These are phyloP conservation scores for Rhodamnia argentea DNA, from an alignment of 345 rosid species.

Conservation along the genomic window DNA sequence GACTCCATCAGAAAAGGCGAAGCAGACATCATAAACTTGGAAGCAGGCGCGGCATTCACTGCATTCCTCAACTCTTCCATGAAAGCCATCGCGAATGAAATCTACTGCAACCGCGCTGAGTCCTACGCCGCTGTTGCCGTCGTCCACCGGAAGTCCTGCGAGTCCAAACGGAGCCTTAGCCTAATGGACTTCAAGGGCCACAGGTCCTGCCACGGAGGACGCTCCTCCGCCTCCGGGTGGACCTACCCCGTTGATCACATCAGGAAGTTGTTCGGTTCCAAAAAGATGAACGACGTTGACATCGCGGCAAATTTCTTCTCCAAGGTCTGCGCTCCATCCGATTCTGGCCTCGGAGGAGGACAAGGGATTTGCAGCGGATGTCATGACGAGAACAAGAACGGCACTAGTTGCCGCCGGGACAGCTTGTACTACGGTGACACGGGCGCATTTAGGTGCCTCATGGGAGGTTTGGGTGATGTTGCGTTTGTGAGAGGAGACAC, in stretches of 20 bases:
- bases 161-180: background rate
- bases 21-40: conserved; percentile 23
- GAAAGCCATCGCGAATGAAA: conserved; percentile 37
- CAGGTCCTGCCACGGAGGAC: conserved; percentile 25
- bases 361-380: conserved; percentile 14
- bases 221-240: conserved; percentile 28
- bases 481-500: conserved; percentile 30
- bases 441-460: conserved; percentile 28
- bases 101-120: conserved; percentile 19
- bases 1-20: conserved; percentile 16
- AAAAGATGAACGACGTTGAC: background rate
- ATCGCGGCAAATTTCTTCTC: conserved; percentile 16
- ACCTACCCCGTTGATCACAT: conserved; percentile 19
- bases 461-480: conserved; percentile 25
- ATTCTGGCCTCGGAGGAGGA: conserved; percentile 2
- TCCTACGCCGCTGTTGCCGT: conserved; percentile 15
- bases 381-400: background rate
- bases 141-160: conserved; percentile 12
- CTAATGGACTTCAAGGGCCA: conserved; percentile 17
- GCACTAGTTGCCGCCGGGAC: background rate
- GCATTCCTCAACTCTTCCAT: conserved; percentile 31
- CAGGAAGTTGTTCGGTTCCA: background rate
- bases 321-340: conserved; percentile 21
- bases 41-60: conserved; percentile 22
- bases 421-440: conserved; percentile 7